Evolutionary conservation across 768 basidiomycete genomes (phyloP).

Genomic region (Podaxis mareebaensis): DNA sequence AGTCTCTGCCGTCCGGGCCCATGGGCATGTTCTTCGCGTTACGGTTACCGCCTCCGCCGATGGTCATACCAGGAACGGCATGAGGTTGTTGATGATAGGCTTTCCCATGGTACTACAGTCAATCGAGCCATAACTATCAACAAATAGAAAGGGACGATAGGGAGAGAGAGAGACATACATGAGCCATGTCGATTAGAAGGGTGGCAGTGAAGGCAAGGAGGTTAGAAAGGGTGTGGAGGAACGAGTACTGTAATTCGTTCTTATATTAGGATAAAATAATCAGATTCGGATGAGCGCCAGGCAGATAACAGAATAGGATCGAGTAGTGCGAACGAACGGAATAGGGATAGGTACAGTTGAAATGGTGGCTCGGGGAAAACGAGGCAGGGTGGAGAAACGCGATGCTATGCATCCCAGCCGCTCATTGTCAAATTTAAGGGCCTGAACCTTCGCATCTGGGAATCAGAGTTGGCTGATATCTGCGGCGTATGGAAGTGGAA

Average conservation of each 20-base stretch:
- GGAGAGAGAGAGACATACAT: neutral
- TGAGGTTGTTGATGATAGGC: slow-evolving; percentile 6
- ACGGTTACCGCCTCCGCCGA: slow-evolving; percentile 31
- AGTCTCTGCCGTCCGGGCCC: slow-evolving; percentile 35
- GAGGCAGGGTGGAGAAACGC: neutral
- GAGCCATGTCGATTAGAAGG: neutral
- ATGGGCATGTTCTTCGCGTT: slow-evolving; percentile 36
- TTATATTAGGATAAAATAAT: neutral
- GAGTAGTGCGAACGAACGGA: no score
- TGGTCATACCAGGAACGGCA: slow-evolving; percentile 25
- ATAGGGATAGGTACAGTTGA: neutral
- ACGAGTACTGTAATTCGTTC: neutral
- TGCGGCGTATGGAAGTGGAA: no score
- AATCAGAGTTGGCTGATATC: no score
- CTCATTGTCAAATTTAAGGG: neutral
- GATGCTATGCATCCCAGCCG: neutral
- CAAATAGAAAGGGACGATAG: neutral
- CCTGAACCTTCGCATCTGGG: neutral
- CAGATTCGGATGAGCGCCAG: neutral
- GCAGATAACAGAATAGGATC: neutral
- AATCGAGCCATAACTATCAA: neutral
- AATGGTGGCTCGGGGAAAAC: neutral
- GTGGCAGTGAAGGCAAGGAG: neutral
- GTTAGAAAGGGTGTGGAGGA: neutral
- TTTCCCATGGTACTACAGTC: neutral